Percentiles rank a stretch among this genome's conserved stretches.
These are phyloP conservation scores for Alternaria sp. DNA, from an alignment of 2,329 filamentous ascomycete species.

Conservation along the genomic window DNA sequence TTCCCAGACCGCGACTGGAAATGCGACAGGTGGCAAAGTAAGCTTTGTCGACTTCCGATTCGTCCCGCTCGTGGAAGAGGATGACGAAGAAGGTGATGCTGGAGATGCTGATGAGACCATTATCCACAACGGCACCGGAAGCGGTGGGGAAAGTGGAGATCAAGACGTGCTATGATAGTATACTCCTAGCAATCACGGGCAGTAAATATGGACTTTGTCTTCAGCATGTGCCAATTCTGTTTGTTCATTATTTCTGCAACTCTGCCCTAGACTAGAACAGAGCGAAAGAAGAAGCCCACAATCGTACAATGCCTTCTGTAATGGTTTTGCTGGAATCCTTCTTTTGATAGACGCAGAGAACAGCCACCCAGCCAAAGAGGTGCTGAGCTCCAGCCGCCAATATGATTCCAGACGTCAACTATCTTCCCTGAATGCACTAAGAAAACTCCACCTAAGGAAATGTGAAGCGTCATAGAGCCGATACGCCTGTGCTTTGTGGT, in stretches of 20 bases:
- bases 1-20: constrained; percentile 40
- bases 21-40: constrained; percentile 53
- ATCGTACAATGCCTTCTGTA: constrained; percentile 2
- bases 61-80: constrained; percentile 71
- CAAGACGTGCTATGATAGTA: neutral
- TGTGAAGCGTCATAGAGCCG: neutral
- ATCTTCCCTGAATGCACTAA: neutral
- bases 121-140: constrained; percentile 20
- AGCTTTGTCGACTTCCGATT: constrained; percentile 86
- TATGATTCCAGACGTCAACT: neutral
- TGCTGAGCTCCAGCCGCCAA: neutral
- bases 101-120: constrained; percentile 28
- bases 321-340: neutral
- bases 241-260: neutral
- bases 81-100: constrained; percentile 35
- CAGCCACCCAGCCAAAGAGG: neutral
- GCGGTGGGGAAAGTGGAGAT: constrained; percentile 11
- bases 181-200: neutral
- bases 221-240: neutral
- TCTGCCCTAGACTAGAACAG: neutral
- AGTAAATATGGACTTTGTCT: neutral
- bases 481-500: constrained; percentile 3
- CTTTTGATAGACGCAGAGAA: neutral
- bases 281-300: neutral
- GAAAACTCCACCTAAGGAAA: neutral